Evolutionary conservation across 2,329 filamentous ascomycete species (phyloP).

Genomic region (Proliferodiscus dingleyae): DNA sequence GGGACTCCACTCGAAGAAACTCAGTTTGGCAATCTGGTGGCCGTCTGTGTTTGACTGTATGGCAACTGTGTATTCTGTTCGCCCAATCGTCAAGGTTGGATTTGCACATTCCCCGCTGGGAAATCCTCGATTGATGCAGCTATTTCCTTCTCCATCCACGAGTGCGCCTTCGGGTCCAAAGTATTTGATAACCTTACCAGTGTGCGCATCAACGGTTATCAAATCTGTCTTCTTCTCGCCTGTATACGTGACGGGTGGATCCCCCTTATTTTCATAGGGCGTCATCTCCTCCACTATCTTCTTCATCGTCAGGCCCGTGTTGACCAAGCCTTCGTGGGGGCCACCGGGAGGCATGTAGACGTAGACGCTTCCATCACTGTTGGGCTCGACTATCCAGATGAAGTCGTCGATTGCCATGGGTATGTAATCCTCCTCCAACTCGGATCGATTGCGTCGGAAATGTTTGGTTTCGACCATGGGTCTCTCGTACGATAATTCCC

Average conservation of each 20-base stretch:
- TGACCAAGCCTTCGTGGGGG: slow-evolving; percentile 53
- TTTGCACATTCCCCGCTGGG: slow-evolving; percentile 67
- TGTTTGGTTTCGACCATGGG: slow-evolving; percentile 91
- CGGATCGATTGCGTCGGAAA: slow-evolving; percentile 63
- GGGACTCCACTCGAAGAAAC: slow-evolving; percentile 89
- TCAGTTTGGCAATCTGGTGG: slow-evolving; percentile 78
- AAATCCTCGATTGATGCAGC: slow-evolving; percentile 61
- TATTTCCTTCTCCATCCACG: slow-evolving; percentile 64
- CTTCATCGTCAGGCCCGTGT: slow-evolving; percentile 73
- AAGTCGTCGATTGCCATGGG: slow-evolving; percentile 70
- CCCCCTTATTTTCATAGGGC: slow-evolving; percentile 69
- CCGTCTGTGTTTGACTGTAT: slow-evolving; percentile 73
- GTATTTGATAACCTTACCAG: slow-evolving; percentile 74
- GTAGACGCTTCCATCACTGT: slow-evolving; percentile 79
- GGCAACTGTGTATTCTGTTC: slow-evolving; percentile 83
- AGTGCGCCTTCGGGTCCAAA: slow-evolving; percentile 72
- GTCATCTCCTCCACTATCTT: slow-evolving; percentile 77
- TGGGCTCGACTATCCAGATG: slow-evolving; percentile 93
- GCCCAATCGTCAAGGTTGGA: slow-evolving; percentile 76
- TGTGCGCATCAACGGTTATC: slow-evolving; percentile 83
- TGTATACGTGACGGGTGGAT: slow-evolving; percentile 79
- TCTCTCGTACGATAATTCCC: slow-evolving; percentile 78
- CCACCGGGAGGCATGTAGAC: slow-evolving; percentile 69
- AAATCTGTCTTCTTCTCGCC: slow-evolving; percentile 88
- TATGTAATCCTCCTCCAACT: slow-evolving; percentile 52